Conservation (phyloP, 2,329 filamentous ascomycete genomes). For the Sporothrix luriei region DNA sequence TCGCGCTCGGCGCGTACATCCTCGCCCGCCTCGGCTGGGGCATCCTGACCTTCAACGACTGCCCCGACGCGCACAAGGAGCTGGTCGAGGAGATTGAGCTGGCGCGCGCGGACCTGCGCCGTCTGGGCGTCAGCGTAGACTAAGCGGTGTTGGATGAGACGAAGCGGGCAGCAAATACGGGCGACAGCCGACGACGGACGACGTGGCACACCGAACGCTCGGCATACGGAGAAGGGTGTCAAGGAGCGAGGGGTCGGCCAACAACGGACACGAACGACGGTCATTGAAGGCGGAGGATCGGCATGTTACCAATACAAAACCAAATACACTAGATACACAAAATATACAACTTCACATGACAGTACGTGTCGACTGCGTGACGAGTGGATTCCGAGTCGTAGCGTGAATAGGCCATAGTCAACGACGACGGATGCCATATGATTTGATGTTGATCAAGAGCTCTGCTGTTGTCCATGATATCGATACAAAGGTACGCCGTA, state of each 20-base stretch:
- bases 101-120: slow-evolving; percentile 72
- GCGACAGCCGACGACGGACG: not conserved
- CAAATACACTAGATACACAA: not conserved
- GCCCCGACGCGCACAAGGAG: slow-evolving; percentile 86
- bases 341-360: not conserved
- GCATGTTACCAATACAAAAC: not conserved
- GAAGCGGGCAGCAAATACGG: not conserved
- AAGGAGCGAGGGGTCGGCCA: not conserved
- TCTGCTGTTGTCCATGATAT: not conserved
- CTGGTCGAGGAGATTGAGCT: slow-evolving; percentile 80
- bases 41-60: slow-evolving; percentile 95
- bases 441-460: not conserved
- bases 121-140: slow-evolving; percentile 77
- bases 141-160: slow-evolving; percentile 43
- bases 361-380: too few relatives aligned
- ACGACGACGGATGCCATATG: not conserved
- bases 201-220: not conserved
- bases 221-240: not conserved
- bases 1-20: slow-evolving; percentile 88
- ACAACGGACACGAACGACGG: too few relatives aligned
- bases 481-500: too few relatives aligned
- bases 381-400: too few relatives aligned
- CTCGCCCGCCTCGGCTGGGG: slow-evolving; percentile 90
- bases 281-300: not conserved
- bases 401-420: too few relatives aligned